Evolutionary conservation across 345 rosid species (phyloP), one percentile per base, ranked within the genome.

Genomic region (Clausena lansium): DNA sequence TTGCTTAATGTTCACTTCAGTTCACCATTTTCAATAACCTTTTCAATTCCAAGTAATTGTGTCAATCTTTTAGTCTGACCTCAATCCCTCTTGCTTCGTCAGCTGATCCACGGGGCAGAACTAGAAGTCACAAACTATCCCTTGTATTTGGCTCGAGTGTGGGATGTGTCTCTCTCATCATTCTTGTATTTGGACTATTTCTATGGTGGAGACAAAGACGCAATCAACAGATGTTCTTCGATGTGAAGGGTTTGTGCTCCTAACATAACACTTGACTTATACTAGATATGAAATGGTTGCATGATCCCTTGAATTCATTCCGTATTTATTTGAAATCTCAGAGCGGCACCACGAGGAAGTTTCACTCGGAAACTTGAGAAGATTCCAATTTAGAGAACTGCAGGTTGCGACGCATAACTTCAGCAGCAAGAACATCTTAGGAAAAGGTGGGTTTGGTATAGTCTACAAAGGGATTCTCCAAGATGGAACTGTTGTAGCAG

Each of bases 401-500:
- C 97, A 94, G 80, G 78, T 82, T 67, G 94, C 98, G 24, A 92
- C 99, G 3, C 84, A 85, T 77, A 92, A 92, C 84, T 96, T 96
- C 83, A 91, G 95, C 92, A 91, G 89, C 87, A 94, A 86, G 84
- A 87, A 88, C 86, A 89, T 96, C 59, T 87, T 96, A 7, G 99
- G 98, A 55, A 96, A 93, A 81, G 99, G 99, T 74, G 99, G 98
- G 11, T 96, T 90, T 47, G 99, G 98, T 60, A 78, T 90, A 80
- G 98, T 96, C 62, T 96, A 94, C 84, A 96, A 96, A 87, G 99
- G 98, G 38, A 79, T 88, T 79, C 88, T 96, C 76, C 92, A 84
- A 10, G 98, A 94, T 30, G 99, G 99, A 54, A 79, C 91, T 17
- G 70, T 91, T 36, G 92, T 94, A 7, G 99, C 99, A 6, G 92